These are phyloP conservation scores for Hibiscus trionum DNA, from an alignment of 345 rosid genomes.

Conservation along the genomic window DNA sequence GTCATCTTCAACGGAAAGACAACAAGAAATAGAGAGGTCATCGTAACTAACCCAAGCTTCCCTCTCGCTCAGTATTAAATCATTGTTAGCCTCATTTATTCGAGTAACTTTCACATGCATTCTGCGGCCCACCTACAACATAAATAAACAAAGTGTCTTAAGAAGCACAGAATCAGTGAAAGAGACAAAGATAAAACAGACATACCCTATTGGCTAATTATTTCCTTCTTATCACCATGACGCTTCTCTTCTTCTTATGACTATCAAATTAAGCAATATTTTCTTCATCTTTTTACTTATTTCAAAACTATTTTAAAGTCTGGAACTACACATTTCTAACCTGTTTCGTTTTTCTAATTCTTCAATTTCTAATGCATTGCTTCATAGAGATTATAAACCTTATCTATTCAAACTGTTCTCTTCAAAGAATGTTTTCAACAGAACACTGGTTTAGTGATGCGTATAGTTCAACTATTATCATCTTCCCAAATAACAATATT, in stretches of 20 bases:
- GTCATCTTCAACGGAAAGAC: background rate
- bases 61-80: constrained; percentile 71
- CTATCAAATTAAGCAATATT: background rate
- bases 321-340: background rate
- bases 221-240: background rate
- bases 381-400: background rate
- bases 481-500: too few relatives aligned
- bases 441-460: background rate
- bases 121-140: constrained; percentile 58
- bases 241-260: background rate
- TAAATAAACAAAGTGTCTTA: constrained; percentile 9
- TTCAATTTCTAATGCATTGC: background rate
- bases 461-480: too few relatives aligned
- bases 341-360: background rate
- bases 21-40: background rate
- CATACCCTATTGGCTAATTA: background rate
- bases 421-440: background rate
- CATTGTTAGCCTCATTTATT: constrained; percentile 63
- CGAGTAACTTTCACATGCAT: constrained; percentile 49
- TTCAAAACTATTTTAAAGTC: background rate
- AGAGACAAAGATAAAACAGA: background rate
- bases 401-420: background rate
- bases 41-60: constrained; percentile 64
- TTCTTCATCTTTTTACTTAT: background rate
- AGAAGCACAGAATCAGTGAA: constrained; percentile 3